Conservation (phyloP, 225 moss, liverwort and hornwort species). For the Antitrichia curtipendula region DNA sequence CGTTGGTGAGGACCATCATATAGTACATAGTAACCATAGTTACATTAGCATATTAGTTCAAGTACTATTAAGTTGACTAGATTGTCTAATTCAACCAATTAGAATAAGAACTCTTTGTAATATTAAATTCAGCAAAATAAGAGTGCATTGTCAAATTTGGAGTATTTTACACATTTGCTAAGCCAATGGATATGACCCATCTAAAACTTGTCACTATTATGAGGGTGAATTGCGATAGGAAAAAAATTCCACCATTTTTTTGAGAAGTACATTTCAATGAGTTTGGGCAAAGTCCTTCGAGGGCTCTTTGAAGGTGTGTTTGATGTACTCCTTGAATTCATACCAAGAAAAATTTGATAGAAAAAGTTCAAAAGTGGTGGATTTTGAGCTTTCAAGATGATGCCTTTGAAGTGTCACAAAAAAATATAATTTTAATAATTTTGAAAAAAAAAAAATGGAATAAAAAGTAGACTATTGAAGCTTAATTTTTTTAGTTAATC, state of each 20-base stretch:
- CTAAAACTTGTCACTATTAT: not conserved
- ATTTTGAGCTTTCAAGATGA: too few species aligned
- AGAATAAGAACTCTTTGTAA: not conserved
- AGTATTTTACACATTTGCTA: not conserved
- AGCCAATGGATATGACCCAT: not conserved
- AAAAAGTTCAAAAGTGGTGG: too few species aligned
- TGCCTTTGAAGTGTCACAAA: too few species aligned
- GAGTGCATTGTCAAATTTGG: not conserved
- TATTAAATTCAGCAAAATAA: not conserved
- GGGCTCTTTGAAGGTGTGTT: not conserved
- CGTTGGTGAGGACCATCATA: not conserved
- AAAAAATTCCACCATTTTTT: not conserved
- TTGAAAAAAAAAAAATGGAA: too few species aligned
- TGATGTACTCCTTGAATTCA: too few species aligned
- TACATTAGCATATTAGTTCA: not conserved
- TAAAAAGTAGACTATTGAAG: too few species aligned
- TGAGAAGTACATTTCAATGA: not conserved
- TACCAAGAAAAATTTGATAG: too few species aligned
- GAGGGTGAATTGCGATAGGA: fast-evolving
- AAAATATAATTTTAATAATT: too few species aligned
- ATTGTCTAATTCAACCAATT: not conserved
- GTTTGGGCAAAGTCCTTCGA: fast-evolving
- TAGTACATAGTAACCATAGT: not conserved
- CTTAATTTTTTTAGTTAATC: too few species aligned
- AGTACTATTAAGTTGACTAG: too few species aligned